phyloP scores from a whole-genome alignment of 2,329 filamentous ascomycete species.

The Fusarium mangiferae region DNA sequence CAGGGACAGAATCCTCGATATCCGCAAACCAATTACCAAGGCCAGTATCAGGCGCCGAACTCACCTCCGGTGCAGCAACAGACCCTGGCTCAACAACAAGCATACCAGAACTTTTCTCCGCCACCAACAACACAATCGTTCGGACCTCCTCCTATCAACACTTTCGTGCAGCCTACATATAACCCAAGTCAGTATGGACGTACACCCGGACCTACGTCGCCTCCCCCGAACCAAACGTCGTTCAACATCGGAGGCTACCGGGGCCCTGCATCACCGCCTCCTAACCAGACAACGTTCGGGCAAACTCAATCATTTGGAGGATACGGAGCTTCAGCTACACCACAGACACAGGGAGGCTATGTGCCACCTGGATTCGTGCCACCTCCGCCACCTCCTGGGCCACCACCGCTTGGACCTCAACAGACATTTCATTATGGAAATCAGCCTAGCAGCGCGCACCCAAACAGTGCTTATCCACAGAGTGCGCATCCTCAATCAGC shows the following conservation, averaged over 20 bases:
- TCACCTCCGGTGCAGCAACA: slow-evolving; percentile 58
- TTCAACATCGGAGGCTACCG: slow-evolving; percentile 55
- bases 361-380: slow-evolving; percentile 69
- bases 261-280: slow-evolving; percentile 64
- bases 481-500: slow-evolving; percentile 45
- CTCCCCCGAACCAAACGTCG: slow-evolving; percentile 69
- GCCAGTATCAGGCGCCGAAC: slow-evolving; percentile 67
- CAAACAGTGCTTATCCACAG: slow-evolving; percentile 48
- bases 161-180: slow-evolving; percentile 64
- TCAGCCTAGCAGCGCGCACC: slow-evolving; percentile 39
- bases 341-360: slow-evolving; percentile 55
- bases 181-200: slow-evolving; percentile 69
- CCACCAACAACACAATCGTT: slow-evolving; percentile 38
- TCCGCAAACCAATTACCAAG: slow-evolving; percentile 62
- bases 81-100: slow-evolving; percentile 52
- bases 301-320: slow-evolving; percentile 53
- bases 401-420: slow-evolving; percentile 69
- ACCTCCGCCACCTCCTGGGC: slow-evolving; percentile 71
- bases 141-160: slow-evolving; percentile 53
- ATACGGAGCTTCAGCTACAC: slow-evolving; percentile 54
- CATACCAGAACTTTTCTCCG: slow-evolving; percentile 55
- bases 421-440: slow-evolving; percentile 68
- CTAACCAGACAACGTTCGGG: slow-evolving; percentile 65
- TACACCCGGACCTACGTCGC: slow-evolving; percentile 67
- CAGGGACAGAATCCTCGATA: slow-evolving; percentile 58